Evolutionary conservation across 2,329 filamentous ascomycete genomes (phyloP), one percentile per base, ranked within the genome.

Genomic region (Coleophoma crateriformis): DNA sequence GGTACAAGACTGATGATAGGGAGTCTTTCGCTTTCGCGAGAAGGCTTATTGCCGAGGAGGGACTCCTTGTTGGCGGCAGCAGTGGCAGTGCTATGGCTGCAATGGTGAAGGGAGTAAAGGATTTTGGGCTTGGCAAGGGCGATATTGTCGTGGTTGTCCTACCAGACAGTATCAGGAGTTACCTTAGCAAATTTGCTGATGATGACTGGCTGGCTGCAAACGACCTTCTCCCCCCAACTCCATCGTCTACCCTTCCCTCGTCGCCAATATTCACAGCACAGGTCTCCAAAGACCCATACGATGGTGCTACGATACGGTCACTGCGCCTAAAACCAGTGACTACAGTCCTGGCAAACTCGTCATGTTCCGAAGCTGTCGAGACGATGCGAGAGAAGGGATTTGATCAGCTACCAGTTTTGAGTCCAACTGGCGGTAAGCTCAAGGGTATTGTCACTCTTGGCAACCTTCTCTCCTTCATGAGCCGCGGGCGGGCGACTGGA

Each of bases 121-220:
- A 95, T 44, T 73, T 87, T 48, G 75, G 79, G n/a, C 78, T 96
- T 56, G 80, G 81, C 55, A 87, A 91, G 66, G 87, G 87, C 50
- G 91, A 99, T 64, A 82, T 90, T 1, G 82, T 97, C 0, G 94
- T 99, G 27, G 90, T 96, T 27, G 75, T 99, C 47, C 76, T 96
- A 15, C 95, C 94, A 1, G 94, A 99, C 69, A 96, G 90, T 72
- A 97, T 99, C 66, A 82, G 94, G 64, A 96, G 90, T 71, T 99
- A 99, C 69, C 82, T 99, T 22, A 92, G 87, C 73, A 99, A 99
- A 80, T 99, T 99, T 67, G 90, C 90, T 58, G 94, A 99, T 67
- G 95, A 99, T 66, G 94, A 97, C 74, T 99, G 94, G 95, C 84
- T 99, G 49, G 91, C 90, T 12, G 94, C 94, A 55, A 99, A 99